Base-by-base conservation (phyloP, 306 rosid species). In the Neltuma alba region DNA sequence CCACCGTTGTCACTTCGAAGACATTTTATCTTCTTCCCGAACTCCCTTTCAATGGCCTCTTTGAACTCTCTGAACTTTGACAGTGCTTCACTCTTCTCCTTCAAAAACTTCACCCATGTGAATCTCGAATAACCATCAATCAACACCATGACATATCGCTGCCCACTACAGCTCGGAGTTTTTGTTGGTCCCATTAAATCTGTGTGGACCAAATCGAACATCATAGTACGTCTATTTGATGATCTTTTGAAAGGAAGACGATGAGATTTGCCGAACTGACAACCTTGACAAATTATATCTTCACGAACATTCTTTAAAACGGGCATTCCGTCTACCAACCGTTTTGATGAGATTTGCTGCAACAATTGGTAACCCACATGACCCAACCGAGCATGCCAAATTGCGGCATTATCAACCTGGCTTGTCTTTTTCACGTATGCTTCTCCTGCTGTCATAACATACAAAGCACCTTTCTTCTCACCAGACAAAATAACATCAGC, bases 51-150 rank as follows among this genome's bases (percentile, higher is more conserved):
- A 10, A 64, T 31, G 8, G 0, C 4, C 0, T 20, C 12, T 2
- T 69, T 76, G 36, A 81, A 60, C 6, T 81, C 72, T 0, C 42
- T 6, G 33, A 81, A 75, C 7, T 81, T 81, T 6, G 80, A 20
- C 3, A 81, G 33, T 9, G 33, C 33, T 37, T 76, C 63, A 25
- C 13, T 34, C 2, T 82, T 10, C 31, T 57, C 34, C 10, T 57
- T 57, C 16, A 10, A 41, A 8, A 41, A 41, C 14, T 41, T 9
- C 8, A 41, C 45, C 45, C 14, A 41, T 0, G 58, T 60, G 18
- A 18, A 64, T 20, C 34, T 23, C 0, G 73, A 54, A 11, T 23
- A 44, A 12, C 79, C 68, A 60, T 57, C 77, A 21, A 67, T 52
- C 6, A 83, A 6, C 0, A 67, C 1, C 57, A 58, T 28, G 14